A percentile compares a stretch with the other conserved stretches of the same genome.
Evolutionary conservation across 1,139 yeast genomes (phyloP).

Genomic region (Hyphopichia fennica): DNA sequence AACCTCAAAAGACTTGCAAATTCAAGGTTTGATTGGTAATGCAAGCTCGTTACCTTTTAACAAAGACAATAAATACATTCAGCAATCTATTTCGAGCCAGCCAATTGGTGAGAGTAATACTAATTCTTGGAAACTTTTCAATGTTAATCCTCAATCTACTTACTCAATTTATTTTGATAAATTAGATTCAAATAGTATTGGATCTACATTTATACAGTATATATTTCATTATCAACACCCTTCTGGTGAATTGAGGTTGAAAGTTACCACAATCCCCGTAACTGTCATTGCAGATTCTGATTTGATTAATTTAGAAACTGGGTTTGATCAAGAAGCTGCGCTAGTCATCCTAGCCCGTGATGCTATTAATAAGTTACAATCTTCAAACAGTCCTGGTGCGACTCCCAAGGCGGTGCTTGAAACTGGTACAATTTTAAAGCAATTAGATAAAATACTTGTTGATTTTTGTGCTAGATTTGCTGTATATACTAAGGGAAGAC

Average conservation of each 20-base stretch:
- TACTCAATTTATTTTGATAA: conserved; percentile 60
- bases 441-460: conserved; percentile 83
- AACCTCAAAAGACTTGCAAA: conserved; percentile 45
- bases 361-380: conserved; percentile 46
- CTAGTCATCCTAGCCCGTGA: conserved; percentile 60
- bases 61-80: conserved; percentile 23
- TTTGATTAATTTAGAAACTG: conserved; percentile 32
- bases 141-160: conserved; percentile 55
- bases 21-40: conserved; percentile 62
- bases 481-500: conserved; percentile 76
- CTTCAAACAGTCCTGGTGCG: conserved; percentile 20
- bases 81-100: conserved; percentile 25
- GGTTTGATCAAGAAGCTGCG: conserved; percentile 73
- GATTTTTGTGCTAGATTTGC: conserved; percentile 87
- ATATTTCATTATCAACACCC: conserved; percentile 73
- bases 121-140: conserved; percentile 62
- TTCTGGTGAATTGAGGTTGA: conserved; percentile 41
- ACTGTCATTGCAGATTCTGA: conserved; percentile 46
- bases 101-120: conserved; percentile 54
- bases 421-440: conserved; percentile 73
- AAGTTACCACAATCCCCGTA: conserved; percentile 54
- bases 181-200: conserved; percentile 30
- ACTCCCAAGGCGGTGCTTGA: conserved; percentile 50
- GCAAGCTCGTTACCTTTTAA: conserved; percentile 43
- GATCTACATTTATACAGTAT: conserved; percentile 57